Evolutionary conservation across 2,329 filamentous ascomycete genomes (phyloP), one percentile per base, ranked within the genome.

Genomic region (Aspergillus sp.): DNA sequence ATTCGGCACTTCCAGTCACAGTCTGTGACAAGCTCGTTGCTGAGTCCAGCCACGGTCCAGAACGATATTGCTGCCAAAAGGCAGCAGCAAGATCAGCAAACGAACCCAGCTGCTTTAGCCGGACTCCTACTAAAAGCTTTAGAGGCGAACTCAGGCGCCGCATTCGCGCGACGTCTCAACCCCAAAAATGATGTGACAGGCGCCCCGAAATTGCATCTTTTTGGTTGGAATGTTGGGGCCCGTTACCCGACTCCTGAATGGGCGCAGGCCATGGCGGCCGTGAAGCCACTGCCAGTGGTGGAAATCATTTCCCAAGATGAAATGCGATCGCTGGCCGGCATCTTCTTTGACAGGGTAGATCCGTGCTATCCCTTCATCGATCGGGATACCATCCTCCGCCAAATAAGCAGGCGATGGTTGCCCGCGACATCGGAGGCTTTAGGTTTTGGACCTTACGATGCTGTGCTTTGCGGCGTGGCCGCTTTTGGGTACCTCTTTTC

Each of bases 61-160:
- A 57, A 41, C 27, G 57, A 60, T 12, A 7, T 57, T 23, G 19
- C 47, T 3, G 47, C 58, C 17, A 61, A 62, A 44, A 50, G 43
- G 14, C 55, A 53, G 23, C 54, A 61, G 9, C 55, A 61, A 14
- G 53, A 52, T n/a, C 55, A 60, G 14, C 56, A 61, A 35, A 45
- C 58, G 21, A 59, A 52, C 19, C 55, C 62, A 7, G 61, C 57
- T 2, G 60, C 59, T 39, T 57, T 62, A 35, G 65, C 66, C 1
- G 65, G 64, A 8, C 67, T 65, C 4, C 66, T 70, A 9, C 55
- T 67, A 31, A 65, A 67, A 48, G 81, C 81, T 0, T 70, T 84
- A 3, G 82, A 85, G 61, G 83, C 81, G 37, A 85, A 86, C 59
- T 85, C 82, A 0, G 82, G 82, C 0, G 80, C 83, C 0, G 82